phyloP scores from a whole-genome alignment of 2,329 filamentous ascomycete genomes.

The Exophiala xenobiotica region DNA sequence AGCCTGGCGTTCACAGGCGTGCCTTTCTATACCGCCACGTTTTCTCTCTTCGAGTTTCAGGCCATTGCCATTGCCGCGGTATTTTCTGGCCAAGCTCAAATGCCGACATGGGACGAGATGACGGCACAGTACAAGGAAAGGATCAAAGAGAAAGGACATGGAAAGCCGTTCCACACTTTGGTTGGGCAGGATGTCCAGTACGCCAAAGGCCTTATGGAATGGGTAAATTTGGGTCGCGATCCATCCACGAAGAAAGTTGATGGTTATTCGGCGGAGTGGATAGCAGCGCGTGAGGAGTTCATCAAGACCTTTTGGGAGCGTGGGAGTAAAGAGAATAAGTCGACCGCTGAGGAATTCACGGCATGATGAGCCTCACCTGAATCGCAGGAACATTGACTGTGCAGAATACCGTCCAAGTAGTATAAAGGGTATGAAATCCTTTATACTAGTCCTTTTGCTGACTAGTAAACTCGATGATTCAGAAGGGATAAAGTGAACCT shows the following conservation, averaged over 20 bases:
- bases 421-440: too few species aligned
- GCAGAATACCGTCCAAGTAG: too few species aligned
- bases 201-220: conserved; percentile 35
- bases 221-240: conserved; percentile 34
- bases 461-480: too few species aligned
- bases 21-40: conserved; percentile 65
- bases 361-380: too few species aligned
- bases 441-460: too few species aligned
- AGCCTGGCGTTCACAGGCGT: conserved; percentile 64
- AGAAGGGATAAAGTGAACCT: too few species aligned
- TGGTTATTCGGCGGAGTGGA: conserved; percentile 11
- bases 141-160: conserved; percentile 32
- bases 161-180: conserved; percentile 39
- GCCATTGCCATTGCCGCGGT: conserved; percentile 61
- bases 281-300: not conserved
- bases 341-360: not conserved
- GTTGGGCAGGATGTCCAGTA: conserved; percentile 36
- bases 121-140: conserved; percentile 33
- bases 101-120: conserved; percentile 49
- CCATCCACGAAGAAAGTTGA: conserved; percentile 3
- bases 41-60: conserved; percentile 69
- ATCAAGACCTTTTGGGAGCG: not conserved
- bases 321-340: not conserved
- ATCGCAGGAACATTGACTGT: too few species aligned
- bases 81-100: conserved; percentile 49